A percentile compares a stretch with the other conserved stretches of the same genome.
These are phyloP conservation scores for Phytophthora kernoviae DNA, from an alignment of 352 stramenopile genomes.

Conservation along the genomic window DNA sequence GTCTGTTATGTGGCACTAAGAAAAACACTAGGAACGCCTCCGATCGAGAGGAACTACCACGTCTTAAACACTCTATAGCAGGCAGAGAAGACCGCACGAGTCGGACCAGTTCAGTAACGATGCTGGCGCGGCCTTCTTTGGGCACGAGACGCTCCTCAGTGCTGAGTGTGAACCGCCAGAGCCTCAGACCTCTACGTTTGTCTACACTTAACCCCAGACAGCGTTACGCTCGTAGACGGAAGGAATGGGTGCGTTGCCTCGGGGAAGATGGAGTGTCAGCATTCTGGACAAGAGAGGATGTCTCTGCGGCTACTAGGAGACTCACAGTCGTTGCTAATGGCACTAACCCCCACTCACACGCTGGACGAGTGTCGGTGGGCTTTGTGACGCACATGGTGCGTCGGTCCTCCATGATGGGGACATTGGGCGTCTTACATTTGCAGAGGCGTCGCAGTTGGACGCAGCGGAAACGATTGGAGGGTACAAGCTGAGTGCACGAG, in stretches of 20 bases:
- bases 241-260: constrained; percentile 80
- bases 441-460: constrained; percentile 63
- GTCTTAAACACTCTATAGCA: constrained; percentile 38
- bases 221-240: constrained; percentile 76
- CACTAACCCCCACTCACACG: not conserved
- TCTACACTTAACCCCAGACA: constrained; percentile 76
- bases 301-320: constrained; percentile 26
- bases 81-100: constrained; percentile 30
- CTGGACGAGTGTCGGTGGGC: constrained; percentile 53
- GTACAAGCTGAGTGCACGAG: constrained; percentile 57
- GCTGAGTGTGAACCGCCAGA: constrained; percentile 18
- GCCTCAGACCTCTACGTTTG: constrained; percentile 41
- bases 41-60: constrained; percentile 26
- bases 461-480: constrained; percentile 68
- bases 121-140: constrained; percentile 30
- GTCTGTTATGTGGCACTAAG: constrained; percentile 77
- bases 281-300: constrained; percentile 73
- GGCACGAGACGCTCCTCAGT: constrained; percentile 20
- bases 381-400: constrained; percentile 76
- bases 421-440: constrained; percentile 63
- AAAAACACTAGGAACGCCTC: constrained; percentile 15
- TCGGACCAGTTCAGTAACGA: constrained; percentile 31
- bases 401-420: constrained; percentile 57
- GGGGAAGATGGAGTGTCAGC: constrained; percentile 60
- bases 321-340: constrained; percentile 27